Evolutionary conservation across 2,329 filamentous ascomycete species (phyloP).

Genomic region (Diplodia seriata): DNA sequence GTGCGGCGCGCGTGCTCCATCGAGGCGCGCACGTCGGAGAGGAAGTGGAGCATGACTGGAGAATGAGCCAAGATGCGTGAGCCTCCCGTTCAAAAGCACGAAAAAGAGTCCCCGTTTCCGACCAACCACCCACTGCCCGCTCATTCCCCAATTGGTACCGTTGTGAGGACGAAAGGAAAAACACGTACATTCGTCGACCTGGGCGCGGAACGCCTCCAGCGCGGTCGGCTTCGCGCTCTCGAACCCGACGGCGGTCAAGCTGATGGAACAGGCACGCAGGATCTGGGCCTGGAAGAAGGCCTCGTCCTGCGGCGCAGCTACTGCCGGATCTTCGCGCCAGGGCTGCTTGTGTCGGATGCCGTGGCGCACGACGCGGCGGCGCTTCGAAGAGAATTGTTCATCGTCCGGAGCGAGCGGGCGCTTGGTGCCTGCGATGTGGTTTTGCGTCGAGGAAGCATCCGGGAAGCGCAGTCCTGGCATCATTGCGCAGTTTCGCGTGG

Average conservation of each 20-base stretch:
- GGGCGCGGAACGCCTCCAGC: constrained; percentile 61
- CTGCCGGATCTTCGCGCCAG: constrained; percentile 43
- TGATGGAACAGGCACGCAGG: constrained; percentile 61
- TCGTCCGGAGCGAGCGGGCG: constrained; percentile 32
- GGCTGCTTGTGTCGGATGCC: constrained; percentile 45
- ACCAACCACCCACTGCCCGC: background rate
- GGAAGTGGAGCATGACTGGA: constrained; percentile 57
- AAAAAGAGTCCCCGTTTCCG: no score
- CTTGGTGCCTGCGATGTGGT: constrained; percentile 43
- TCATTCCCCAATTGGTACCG: background rate
- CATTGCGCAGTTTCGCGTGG: constrained; percentile 20
- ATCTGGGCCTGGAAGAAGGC: constrained; percentile 62
- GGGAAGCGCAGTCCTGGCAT: constrained; percentile 32
- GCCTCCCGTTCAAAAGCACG: background rate
- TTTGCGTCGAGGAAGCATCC: constrained; percentile 21
- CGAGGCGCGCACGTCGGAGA: constrained; percentile 61
- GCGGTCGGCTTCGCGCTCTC: constrained; percentile 62
- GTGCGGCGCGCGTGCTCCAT: constrained; percentile 65
- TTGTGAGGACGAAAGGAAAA: constrained; percentile 34
- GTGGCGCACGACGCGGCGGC: constrained; percentile 44
- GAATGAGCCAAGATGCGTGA: background rate
- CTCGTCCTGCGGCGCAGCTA: constrained; percentile 55
- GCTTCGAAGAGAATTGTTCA: constrained; percentile 42
- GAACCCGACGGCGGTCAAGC: constrained; percentile 61
- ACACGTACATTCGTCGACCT: constrained; percentile 65